Percentiles rank a stretch among this genome's conserved stretches.
phyloP scores from a whole-genome alignment of 2,329 filamentous ascomycete species.

The Pseudonectria buxi region DNA sequence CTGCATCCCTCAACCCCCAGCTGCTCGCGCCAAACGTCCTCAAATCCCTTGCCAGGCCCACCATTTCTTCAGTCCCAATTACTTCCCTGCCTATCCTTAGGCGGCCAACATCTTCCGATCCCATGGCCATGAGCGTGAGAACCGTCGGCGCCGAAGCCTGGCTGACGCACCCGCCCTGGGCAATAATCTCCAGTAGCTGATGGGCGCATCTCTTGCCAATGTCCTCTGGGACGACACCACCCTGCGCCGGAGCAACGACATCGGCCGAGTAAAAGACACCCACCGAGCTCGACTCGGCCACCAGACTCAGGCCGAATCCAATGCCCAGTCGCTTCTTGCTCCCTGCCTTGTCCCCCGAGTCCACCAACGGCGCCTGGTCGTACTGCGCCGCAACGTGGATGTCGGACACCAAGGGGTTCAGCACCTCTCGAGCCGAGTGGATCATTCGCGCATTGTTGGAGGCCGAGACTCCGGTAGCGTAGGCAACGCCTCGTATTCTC shows the following conservation, averaged over 20 bases:
- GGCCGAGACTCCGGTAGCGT: constrained; percentile 83
- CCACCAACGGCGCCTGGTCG: constrained; percentile 55
- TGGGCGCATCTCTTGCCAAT: constrained; percentile 83
- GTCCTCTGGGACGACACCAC: constrained; percentile 82
- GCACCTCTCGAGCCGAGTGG: constrained; percentile 74
- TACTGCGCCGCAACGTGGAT: constrained; percentile 84
- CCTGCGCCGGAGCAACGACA: constrained; percentile 64
- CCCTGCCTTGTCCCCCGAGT: constrained; percentile 46
- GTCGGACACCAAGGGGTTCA: constrained; percentile 81
- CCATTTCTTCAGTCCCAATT: constrained; percentile 70
- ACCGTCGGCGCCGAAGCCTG: constrained; percentile 65
- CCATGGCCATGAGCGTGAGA: constrained; percentile 94
- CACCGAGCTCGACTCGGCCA: constrained; percentile 79
- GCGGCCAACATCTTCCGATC: constrained; percentile 87
- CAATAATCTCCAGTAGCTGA: constrained; percentile 78
- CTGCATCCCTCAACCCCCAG: constrained; percentile 79
- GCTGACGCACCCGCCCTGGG: constrained; percentile 74
- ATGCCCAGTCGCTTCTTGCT: constrained; percentile 67
- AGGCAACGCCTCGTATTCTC: constrained; percentile 86
- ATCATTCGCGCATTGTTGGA: constrained; percentile 96
- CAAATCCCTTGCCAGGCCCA: constrained; percentile 77
- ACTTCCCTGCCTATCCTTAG: constrained; percentile 76
- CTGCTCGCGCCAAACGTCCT: constrained; percentile 82
- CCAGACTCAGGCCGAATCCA: constrained; percentile 83
- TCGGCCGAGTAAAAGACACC: constrained; percentile 87